Evolutionary conservation across 148 eudicot species (phyloP).

Genomic region (Simmondsia chinensis): DNA sequence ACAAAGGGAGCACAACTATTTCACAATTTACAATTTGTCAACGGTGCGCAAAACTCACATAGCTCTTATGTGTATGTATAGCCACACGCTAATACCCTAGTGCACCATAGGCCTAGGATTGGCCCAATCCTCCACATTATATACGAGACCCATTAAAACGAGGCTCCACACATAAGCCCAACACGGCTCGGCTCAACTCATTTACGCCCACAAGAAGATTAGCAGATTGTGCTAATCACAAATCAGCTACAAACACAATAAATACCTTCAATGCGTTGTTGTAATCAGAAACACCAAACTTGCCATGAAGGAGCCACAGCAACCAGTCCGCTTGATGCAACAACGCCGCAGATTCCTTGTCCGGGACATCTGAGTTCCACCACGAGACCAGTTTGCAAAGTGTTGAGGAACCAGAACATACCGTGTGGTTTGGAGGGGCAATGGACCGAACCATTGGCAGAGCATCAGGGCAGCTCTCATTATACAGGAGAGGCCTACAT

Average conservation of each 20-base stretch:
- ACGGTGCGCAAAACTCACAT: no score
- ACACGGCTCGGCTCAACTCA: no score
- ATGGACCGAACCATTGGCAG: conserved; percentile 67
- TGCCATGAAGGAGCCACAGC: conserved; percentile 94
- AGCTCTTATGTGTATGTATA: no score
- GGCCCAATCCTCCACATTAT: no score
- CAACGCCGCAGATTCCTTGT: conserved; percentile 55
- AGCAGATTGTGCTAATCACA: neutral
- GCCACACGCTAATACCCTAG: no score
- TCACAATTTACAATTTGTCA: no score
- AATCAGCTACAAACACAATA: neutral
- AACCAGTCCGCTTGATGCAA: conserved; percentile 98
- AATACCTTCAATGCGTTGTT: conserved; percentile 89
- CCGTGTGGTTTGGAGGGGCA: conserved; percentile 90
- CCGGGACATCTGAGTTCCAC: conserved; percentile 58
- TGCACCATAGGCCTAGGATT: no score
- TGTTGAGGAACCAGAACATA: conserved; percentile 86
- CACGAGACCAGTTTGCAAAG: conserved; percentile 93
- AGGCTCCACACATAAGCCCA: no score
- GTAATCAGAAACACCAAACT: conserved; percentile 87
- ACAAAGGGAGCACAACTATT: no score
- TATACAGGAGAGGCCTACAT: conserved; percentile 68
- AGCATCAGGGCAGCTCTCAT: conserved; percentile 85
- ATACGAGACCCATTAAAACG: no score
- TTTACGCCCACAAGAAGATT: no score